phyloP scores from a whole-genome alignment of 2,329 filamentous ascomycete species.

The Neofusicoccum umdonicola region DNA sequence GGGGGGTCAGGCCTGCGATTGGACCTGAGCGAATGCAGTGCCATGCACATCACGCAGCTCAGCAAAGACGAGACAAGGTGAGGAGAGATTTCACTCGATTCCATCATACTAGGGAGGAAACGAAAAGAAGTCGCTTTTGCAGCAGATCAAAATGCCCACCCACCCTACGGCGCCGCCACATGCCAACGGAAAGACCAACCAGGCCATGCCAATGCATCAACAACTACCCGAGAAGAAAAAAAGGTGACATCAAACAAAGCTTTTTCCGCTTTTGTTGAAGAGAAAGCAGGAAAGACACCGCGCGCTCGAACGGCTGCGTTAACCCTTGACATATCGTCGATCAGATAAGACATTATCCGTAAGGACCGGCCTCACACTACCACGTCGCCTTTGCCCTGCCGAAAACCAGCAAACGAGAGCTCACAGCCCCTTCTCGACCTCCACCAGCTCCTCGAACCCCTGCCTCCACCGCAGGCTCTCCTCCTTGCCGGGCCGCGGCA shows the following conservation, averaged over 20 bases:
- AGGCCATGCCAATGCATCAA: not conserved
- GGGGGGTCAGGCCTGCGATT: too few species aligned
- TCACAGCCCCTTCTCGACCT: slow-evolving; percentile 36
- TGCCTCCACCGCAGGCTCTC: slow-evolving; percentile 41
- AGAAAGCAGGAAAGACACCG: not conserved
- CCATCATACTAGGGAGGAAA: not conserved
- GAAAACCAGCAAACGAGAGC: not conserved
- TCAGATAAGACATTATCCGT: not conserved
- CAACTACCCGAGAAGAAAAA: not conserved
- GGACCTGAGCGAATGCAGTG: not conserved
- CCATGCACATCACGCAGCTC: not conserved
- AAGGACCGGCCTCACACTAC: not conserved
- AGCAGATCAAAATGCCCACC: not conserved
- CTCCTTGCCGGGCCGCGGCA: slow-evolving; percentile 49
- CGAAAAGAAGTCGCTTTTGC: not conserved
- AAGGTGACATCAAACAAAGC: not conserved
- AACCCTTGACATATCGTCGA: too few species aligned
- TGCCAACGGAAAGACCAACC: not conserved
- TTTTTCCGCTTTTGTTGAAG: not conserved
- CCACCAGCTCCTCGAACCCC: slow-evolving; percentile 46
- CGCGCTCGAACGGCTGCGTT: not conserved
- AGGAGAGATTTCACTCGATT: not conserved
- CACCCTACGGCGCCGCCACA: not conserved
- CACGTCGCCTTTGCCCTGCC: too few species aligned
- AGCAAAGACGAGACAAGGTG: not conserved